These are phyloP conservation scores for Licmophora abbreviata DNA, from an alignment of 108 stramenopile species.

Conservation along the genomic window DNA sequence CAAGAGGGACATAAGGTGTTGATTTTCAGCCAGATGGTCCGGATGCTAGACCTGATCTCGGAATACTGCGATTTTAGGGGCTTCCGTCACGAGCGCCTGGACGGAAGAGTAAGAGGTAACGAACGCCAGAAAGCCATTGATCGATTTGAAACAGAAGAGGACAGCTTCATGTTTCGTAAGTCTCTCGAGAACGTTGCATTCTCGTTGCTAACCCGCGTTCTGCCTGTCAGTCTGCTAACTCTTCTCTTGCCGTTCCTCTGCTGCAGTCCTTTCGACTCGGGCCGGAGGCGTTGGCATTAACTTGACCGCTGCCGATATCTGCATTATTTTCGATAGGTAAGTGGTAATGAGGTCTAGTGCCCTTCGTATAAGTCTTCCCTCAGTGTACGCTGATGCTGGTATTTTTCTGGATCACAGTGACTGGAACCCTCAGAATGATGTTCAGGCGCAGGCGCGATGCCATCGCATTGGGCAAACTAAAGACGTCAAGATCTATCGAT, in stretches of 20 bases:
- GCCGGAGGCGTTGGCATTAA: conserved; percentile 99
- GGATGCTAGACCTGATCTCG: conserved; percentile 92
- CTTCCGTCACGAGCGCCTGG: conserved; percentile 84
- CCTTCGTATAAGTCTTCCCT: conserved; percentile 2
- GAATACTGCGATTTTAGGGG: conserved; percentile 90
- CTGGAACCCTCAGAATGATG: conserved; percentile 99
- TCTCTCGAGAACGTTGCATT: conserved; percentile 54
- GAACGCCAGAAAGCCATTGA: conserved; percentile 98
- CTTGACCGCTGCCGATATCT: conserved; percentile 92
- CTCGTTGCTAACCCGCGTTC: neutral
- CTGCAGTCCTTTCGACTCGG: conserved; percentile 42
- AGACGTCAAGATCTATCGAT: conserved; percentile 92
- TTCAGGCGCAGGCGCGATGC: conserved; percentile 96
- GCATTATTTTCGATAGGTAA: conserved; percentile 45
- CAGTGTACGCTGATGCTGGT: conserved; percentile 2
- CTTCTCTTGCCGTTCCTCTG: neutral
- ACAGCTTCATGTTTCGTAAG: conserved; percentile 91
- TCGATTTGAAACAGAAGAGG: conserved; percentile 83
- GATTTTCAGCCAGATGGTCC: conserved; percentile 94
- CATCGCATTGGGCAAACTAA: conserved; percentile 99
- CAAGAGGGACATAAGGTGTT: conserved; percentile 96
- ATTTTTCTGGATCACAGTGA: conserved; percentile 82
- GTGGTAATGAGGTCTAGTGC: neutral
- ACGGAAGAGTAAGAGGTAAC: conserved; percentile 85
- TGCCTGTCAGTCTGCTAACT: neutral